These are phyloP conservation scores for Aspergillus persii DNA, from an alignment of 2,329 filamentous ascomycete species.

Conservation along the genomic window DNA sequence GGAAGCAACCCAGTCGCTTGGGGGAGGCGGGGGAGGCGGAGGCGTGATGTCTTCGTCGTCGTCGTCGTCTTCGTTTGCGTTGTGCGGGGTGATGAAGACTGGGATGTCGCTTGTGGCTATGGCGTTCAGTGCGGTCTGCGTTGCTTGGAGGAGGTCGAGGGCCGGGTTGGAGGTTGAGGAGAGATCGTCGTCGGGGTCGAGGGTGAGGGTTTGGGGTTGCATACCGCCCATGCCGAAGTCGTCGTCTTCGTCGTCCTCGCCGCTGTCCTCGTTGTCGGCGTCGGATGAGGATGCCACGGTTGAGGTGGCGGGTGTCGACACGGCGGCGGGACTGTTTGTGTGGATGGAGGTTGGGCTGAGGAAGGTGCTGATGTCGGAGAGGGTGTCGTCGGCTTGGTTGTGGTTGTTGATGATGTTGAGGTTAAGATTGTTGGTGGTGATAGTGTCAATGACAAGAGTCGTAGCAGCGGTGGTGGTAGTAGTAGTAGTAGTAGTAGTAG, in stretches of 20 bases:
- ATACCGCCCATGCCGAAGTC: too few species aligned
- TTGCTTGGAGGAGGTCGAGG: background rate
- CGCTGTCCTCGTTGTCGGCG: background rate
- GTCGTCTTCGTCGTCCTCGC: background rate
- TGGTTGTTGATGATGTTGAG: background rate
- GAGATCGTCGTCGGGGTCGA: too few species aligned
- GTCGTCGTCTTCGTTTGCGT: background rate
- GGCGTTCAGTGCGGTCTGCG: too few species aligned
- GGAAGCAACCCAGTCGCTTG: constrained; percentile 5
- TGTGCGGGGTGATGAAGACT: background rate
- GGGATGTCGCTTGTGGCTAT: too few species aligned
- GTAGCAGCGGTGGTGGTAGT: too few species aligned
- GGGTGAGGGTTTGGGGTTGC: too few species aligned
- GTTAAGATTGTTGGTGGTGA: background rate
- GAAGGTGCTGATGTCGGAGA: background rate
- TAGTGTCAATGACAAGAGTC: too few species aligned
- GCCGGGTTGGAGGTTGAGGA: background rate
- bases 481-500: too few species aligned
- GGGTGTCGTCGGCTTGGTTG: background rate
- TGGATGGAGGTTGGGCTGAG: background rate
- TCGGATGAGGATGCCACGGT: background rate
- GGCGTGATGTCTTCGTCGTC: background rate
- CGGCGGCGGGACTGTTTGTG: background rate
- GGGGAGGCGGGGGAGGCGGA: too few species aligned
- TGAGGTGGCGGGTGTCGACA: background rate